These are phyloP conservation scores for Marasmius fiardii DNA, from an alignment of 1,284 basidiomycete species.

Conservation along the genomic window DNA sequence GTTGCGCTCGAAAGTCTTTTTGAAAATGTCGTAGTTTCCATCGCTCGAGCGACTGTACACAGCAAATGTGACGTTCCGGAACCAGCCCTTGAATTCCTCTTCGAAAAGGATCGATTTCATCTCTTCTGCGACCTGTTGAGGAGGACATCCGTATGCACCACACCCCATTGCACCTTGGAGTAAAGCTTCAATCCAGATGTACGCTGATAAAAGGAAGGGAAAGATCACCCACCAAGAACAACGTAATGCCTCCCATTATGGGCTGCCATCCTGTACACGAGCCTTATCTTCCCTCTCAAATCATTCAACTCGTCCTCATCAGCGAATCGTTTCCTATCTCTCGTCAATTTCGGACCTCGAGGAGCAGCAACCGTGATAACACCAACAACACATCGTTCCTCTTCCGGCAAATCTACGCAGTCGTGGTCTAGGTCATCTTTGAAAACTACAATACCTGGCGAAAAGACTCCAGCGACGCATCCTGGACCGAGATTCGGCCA, in stretches of 20 bases:
- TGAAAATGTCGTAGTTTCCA: conserved; percentile 33
- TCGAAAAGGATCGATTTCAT: conserved; percentile 39
- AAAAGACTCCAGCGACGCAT: conserved; percentile 37
- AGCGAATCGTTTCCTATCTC: conserved; percentile 24
- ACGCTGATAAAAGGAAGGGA: background rate
- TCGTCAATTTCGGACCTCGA: conserved; percentile 25
- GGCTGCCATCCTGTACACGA: conserved; percentile 41
- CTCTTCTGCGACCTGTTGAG: conserved; percentile 34
- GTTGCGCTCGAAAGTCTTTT: conserved; percentile 26
- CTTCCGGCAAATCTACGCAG: conserved; percentile 30
- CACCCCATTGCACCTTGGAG: conserved; percentile 42
- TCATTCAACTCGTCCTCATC: conserved; percentile 26
- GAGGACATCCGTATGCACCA: conserved; percentile 40
- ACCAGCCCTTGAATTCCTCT: conserved; percentile 40
- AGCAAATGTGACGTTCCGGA: conserved; percentile 37
- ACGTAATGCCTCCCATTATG: conserved; percentile 32
- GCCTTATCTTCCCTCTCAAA: conserved; percentile 36
- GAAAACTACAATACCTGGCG: conserved; percentile 42
- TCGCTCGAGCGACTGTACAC: conserved; percentile 30
- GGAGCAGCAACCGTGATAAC: conserved; percentile 46
- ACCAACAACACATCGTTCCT: conserved; percentile 32
- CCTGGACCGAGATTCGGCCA: conserved; percentile 42
- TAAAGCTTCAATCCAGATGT: background rate
- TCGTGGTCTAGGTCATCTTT: conserved; percentile 39
- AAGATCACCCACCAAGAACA: conserved; percentile 31